Percentiles rank a stretch among this genome's conserved stretches.
These are phyloP conservation scores for Aquilaria sinensis DNA, from an alignment of 345 rosid species.

Conservation along the genomic window DNA sequence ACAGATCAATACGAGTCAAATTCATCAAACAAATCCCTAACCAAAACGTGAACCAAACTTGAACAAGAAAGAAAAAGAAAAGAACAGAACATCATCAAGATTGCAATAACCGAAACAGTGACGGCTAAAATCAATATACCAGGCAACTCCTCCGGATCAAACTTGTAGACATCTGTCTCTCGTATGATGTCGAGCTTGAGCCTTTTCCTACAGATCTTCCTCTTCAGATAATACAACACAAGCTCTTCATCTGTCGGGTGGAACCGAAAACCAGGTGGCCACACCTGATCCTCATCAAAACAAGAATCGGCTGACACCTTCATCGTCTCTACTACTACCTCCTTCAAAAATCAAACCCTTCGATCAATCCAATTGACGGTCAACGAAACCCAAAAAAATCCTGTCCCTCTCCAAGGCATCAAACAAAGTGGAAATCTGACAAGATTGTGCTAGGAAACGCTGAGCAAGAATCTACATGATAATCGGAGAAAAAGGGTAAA, in stretches of 20 bases:
- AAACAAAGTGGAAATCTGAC: no score
- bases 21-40: not conserved
- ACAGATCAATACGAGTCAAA: not conserved
- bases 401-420: no score
- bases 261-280: slow-evolving; percentile 95
- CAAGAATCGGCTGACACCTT: slow-evolving; percentile 17
- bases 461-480: no score
- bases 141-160: slow-evolving; percentile 91
- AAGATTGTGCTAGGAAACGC: no score
- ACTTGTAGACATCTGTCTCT: slow-evolving; percentile 83
- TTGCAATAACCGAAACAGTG: not conserved
- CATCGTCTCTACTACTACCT: slow-evolving; percentile 15
- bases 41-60: no score
- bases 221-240: slow-evolving; percentile 64
- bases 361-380: no score
- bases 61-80: no score
- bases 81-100: no score
- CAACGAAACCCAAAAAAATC: no score
- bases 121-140: slow-evolving; percentile 27
- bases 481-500: no score
- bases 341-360: not conserved
- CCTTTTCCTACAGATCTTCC: slow-evolving; percentile 60
- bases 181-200: slow-evolving; percentile 52
- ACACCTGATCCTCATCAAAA: slow-evolving; percentile 24
- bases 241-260: slow-evolving; percentile 97